A percentile compares a stretch with the other conserved stretches of the same genome.
Conservation (phyloP, 2,329 filamentous ascomycete genomes). For the Calonectria ilicicola region DNA sequence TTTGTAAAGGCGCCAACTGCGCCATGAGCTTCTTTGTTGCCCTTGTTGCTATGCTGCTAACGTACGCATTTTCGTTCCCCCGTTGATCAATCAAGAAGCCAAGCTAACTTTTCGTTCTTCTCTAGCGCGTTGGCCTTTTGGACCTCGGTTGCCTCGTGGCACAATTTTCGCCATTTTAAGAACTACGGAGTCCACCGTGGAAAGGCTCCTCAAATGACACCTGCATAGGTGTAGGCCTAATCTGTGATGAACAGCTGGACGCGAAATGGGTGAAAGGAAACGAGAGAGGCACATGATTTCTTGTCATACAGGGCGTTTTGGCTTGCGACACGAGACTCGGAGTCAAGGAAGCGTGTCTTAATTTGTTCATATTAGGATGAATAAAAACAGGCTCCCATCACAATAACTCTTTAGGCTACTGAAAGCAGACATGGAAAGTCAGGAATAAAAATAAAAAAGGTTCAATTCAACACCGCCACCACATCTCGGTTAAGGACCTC, state of each 20-base stretch:
- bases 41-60: conserved; percentile 14
- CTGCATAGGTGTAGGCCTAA: not conserved
- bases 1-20: conserved; percentile 30
- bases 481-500: no score
- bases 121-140: conserved; percentile 7
- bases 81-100: no score
- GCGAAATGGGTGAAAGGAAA: not conserved
- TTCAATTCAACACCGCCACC: no score
- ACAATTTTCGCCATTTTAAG: conserved; percentile 15
- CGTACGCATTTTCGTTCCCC: not conserved
- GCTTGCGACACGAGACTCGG: no score
- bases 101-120: not conserved
- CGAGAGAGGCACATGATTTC: not conserved
- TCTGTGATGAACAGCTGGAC: not conserved
- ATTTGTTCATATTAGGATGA: no score
- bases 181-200: conserved; percentile 4
- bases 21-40: conserved; percentile 29
- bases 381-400: no score
- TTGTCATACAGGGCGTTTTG: not conserved
- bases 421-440: no score
- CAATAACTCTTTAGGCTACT: no score
- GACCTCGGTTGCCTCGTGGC: conserved; percentile 14
- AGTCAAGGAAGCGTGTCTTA: no score
- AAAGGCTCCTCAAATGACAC: not conserved
- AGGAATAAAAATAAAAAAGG: no score